Evolutionary conservation across 768 basidiomycete genomes (phyloP), one percentile per base, ranked within the genome.

Genomic region (Psilocybe cyanescens): DNA sequence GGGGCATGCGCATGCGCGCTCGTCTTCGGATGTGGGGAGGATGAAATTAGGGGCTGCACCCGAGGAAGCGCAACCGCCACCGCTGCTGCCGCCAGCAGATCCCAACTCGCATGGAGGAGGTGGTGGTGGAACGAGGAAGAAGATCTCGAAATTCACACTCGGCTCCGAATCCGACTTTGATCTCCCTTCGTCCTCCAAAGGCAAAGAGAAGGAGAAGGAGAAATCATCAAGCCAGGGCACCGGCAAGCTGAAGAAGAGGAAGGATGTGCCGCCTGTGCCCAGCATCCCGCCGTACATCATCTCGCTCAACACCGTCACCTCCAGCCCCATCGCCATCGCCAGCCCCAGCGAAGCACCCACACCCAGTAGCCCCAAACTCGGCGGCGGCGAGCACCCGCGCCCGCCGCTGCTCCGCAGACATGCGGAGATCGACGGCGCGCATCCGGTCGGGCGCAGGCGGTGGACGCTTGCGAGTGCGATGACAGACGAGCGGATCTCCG

Each of bases 381-480:
- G 3, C 4, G 16, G 4, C 28, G 47, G 6, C 28, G 29, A 29
- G 49, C 14, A 4, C 4, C 56, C 12, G 44, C 65, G 65, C 8
- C 66, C 60, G 3, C 67, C 61, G 5, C 60, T 62, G 4, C 8
- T 56, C 1, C 65, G 51, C 7, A 59, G 58, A 16, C 54, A 62
- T n/a, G 47, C 56, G 1, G 48, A 48, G 41, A 60, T 60, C 30
- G 54, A 53, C 19, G 59, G 3, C 49, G 39, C 8, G 47, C 50
- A 17, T 30, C 14, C 6, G 41, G 14, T 51, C 3, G 61, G 68
- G 8, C 52, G 59, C 14, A 61, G 66, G 33, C 60, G 65, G 31
- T 79, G 75, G 77, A 81, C 76, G 3, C 74, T 84, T 47, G 79
- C 80, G 1, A 79, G 76, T 61, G 85, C 83, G 37, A 78, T 85